phyloP scores from a whole-genome alignment of 148 eudicot species.

The Drosera capensis region DNA sequence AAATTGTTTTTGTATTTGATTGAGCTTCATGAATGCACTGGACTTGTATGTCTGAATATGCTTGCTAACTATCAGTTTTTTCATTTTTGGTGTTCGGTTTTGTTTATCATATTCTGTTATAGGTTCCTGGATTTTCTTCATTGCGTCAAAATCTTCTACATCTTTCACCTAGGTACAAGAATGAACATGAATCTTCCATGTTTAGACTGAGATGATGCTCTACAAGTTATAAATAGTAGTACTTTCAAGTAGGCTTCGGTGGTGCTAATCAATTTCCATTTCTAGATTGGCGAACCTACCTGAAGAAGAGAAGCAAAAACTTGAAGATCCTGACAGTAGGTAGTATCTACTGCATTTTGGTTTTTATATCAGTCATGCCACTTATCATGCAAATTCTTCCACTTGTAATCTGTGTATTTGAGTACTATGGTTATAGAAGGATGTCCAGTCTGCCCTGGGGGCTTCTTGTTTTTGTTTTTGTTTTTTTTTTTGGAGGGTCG shows the following conservation, averaged over 20 bases:
- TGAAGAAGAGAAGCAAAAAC: slow-evolving; percentile 58
- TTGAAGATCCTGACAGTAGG: slow-evolving; percentile 90
- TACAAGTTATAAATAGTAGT: not conserved
- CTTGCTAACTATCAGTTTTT: too few species aligned
- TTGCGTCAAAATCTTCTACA: slow-evolving; percentile 56
- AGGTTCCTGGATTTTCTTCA: slow-evolving; percentile 76
- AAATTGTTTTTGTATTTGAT: too few species aligned
- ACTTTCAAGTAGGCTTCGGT: slow-evolving; percentile 1
- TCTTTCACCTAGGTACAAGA: slow-evolving; percentile 65
- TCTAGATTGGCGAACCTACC: slow-evolving; percentile 73
- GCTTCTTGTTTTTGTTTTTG: too few species aligned
- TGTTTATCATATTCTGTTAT: too few species aligned
- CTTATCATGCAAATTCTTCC: not conserved
- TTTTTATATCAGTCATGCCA: not conserved
- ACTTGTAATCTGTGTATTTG: not conserved
- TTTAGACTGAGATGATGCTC: not conserved
- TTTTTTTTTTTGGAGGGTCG: too few species aligned
- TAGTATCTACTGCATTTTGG: too few species aligned
- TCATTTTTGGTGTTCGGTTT: too few species aligned
- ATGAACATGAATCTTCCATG: not conserved
- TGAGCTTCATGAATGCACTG: too few species aligned
- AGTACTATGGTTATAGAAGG: not conserved
- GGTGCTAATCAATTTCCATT: slow-evolving; percentile 7
- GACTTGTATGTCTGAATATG: too few species aligned
- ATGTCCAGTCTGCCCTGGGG: too few species aligned